phyloP scores from a whole-genome alignment of 108 stramenopile genomes.

The Fistulifera solaris region DNA sequence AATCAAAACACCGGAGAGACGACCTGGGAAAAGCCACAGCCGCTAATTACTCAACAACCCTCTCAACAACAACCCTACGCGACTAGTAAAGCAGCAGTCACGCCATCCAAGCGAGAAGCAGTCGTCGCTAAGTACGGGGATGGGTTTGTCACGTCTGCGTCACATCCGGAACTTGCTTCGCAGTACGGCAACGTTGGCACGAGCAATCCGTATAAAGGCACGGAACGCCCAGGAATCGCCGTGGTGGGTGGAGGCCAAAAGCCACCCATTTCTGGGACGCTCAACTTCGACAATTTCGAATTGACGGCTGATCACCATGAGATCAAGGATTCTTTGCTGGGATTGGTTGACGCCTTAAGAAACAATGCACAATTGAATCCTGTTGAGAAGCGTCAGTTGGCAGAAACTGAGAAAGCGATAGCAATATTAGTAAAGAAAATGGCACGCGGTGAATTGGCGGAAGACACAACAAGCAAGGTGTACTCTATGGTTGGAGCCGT shows the following conservation, averaged over 20 bases:
- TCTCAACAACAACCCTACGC: neutral
- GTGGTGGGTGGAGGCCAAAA: slow-evolving; percentile 17
- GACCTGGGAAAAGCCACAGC: slow-evolving; percentile 71
- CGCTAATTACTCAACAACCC: slow-evolving; percentile 6
- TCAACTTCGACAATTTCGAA: slow-evolving; percentile 32
- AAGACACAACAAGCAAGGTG: slow-evolving; percentile 45
- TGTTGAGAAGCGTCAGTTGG: slow-evolving; percentile 68
- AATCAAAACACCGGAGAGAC: slow-evolving; percentile 81
- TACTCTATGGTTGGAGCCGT: slow-evolving; percentile 32
- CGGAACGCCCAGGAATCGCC: slow-evolving; percentile 63
- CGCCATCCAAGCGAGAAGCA: slow-evolving; percentile 20
- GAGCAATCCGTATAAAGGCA: slow-evolving; percentile 69
- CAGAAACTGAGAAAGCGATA: slow-evolving; percentile 69
- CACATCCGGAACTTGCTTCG: slow-evolving; percentile 70
- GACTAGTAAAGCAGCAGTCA: slow-evolving; percentile 7
- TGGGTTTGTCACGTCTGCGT: slow-evolving; percentile 82
- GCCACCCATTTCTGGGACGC: slow-evolving; percentile 54
- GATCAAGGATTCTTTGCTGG: slow-evolving; percentile 49
- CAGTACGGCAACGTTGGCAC: slow-evolving; percentile 89
- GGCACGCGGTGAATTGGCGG: slow-evolving; percentile 48
- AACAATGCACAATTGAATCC: slow-evolving; percentile 17
- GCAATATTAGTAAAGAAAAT: slow-evolving; percentile 65
- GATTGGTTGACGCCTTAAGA: slow-evolving; percentile 35
- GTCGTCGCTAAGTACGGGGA: slow-evolving; percentile 82
- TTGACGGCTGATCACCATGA: slow-evolving; percentile 41